Evolutionary conservation across 768 basidiomycete genomes (phyloP), one percentile per base, ranked within the genome.

Genomic region (Russula emetica): DNA sequence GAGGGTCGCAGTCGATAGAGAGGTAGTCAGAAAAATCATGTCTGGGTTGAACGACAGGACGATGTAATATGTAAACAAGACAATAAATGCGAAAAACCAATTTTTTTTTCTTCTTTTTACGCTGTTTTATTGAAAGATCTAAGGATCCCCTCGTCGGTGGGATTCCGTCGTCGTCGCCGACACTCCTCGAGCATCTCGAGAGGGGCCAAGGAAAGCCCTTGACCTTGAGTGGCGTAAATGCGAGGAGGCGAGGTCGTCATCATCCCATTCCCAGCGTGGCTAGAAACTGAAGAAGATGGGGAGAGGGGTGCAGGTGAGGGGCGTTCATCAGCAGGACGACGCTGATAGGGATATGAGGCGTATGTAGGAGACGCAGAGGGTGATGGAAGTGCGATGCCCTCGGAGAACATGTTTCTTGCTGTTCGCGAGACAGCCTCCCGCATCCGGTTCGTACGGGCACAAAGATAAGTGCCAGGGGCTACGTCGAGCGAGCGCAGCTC

Each of bases 381-480:
- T 20, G 63, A 38, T 1, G 22, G 20, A 40, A 18, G 28, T 30
- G 16, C 30, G 40, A 38, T 2, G 52, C 52, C 52, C 16, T 64
- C 66, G n/a, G 66, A 53, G 32, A 45, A 58, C 34, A 42, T 9
- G 55, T 45, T 34, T 26, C 63, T 64, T 30, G 38, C 16, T 20
- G 69, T 50, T 10, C 67, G 66, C 40, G 59, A 55, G 42, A 60
- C 57, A 1, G 42, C 61, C 50, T 70, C 70, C 22, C 74, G 70
- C 47, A 69, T 64, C 45, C 70, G 61, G 64, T 70, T 73, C 28
- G 73, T 70, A 16, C 88, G 82, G 5, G 88, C 88, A 69, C 86
- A 86, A 64, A 77, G 80, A 68, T 91, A 92, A 60, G 75, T 80
- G 22, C 83, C 84, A 5, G 73, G 72, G 0, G 90, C 88, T 42